phyloP scores from a whole-genome alignment of 768 basidiomycete species.

The Leccinum variicolor region DNA sequence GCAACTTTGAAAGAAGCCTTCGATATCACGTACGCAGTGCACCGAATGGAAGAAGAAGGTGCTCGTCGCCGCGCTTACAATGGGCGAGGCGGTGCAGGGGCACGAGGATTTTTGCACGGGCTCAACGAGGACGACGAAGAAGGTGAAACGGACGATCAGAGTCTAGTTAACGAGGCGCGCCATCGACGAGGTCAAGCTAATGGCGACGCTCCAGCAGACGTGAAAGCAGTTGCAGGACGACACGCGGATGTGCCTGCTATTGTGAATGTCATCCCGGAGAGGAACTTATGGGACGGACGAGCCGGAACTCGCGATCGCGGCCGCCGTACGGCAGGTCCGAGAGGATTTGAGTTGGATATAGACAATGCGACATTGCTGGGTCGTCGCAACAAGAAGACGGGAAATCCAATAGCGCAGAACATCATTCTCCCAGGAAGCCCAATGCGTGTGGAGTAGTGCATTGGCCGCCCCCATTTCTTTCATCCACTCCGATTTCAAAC shows the following conservation, averaged over 20 bases:
- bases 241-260: conserved; percentile 4
- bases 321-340: conserved; percentile 25
- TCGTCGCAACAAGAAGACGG: conserved; percentile 49
- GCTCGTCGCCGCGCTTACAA: conserved; percentile 81
- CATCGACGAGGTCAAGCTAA: conserved; percentile 36
- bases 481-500: neutral
- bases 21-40: conserved; percentile 97
- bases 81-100: conserved; percentile 73
- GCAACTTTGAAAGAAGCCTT: conserved; percentile 96
- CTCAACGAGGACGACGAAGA: conserved; percentile 95
- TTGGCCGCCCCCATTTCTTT: neutral
- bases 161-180: conserved; percentile 48
- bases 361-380: conserved; percentile 85
- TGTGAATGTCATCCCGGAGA: conserved; percentile 19
- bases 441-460: conserved; percentile 27
- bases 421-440: conserved; percentile 28
- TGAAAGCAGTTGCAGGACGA: conserved; percentile 13
- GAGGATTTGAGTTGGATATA: conserved; percentile 80
- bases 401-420: conserved; percentile 35
- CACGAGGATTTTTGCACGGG: conserved; percentile 72
- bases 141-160: conserved; percentile 45
- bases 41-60: conserved; percentile 99
- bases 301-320: conserved; percentile 69
- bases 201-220: conserved; percentile 1
- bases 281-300: conserved; percentile 51